A percentile compares a stretch with the other conserved stretches of the same genome.
Conservation (phyloP, 2,329 filamentous ascomycete species). For the Akanthomyces muscarius region DNA sequence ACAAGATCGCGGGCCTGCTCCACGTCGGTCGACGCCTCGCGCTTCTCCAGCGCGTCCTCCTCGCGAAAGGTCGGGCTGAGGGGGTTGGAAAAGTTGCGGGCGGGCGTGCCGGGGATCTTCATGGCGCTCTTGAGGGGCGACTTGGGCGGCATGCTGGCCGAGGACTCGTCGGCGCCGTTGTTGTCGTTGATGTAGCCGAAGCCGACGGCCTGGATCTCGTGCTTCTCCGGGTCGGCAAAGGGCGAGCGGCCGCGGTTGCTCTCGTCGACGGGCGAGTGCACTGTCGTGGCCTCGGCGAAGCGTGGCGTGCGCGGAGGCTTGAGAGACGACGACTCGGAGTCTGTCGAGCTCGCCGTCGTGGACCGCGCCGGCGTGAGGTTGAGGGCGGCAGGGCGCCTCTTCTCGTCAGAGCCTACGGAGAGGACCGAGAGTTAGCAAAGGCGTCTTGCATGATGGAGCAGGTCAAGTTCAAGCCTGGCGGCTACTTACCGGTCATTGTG, state of each 20-base stretch:
- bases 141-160: constrained; percentile 61
- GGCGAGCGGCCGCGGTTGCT: constrained; percentile 41
- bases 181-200: constrained; percentile 80
- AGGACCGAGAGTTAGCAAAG: neutral
- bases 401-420: constrained; percentile 42
- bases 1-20: constrained; percentile 85
- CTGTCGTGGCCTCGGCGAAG: constrained; percentile 76
- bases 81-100: constrained; percentile 67
- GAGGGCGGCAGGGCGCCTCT: constrained; percentile 53
- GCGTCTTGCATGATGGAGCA: neutral
- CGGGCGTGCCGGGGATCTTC: constrained; percentile 80
- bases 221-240: constrained; percentile 56
- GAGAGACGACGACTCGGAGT: constrained; percentile 51
- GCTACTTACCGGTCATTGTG: constrained; percentile 10
- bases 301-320: constrained; percentile 71
- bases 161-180: constrained; percentile 48
- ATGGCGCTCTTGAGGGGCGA: constrained; percentile 83
- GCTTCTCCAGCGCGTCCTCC: constrained; percentile 81
- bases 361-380: constrained; percentile 49
- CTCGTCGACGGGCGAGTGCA: constrained; percentile 68
- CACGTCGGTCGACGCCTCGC: constrained; percentile 75
- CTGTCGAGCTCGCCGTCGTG: constrained; percentile 47
- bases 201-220: constrained; percentile 78
- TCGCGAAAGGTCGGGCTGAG: constrained; percentile 89
- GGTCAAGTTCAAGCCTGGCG: constrained; percentile 18